Conservation (phyloP, 768 basidiomycete species). For the Naematelia encephala region DNA sequence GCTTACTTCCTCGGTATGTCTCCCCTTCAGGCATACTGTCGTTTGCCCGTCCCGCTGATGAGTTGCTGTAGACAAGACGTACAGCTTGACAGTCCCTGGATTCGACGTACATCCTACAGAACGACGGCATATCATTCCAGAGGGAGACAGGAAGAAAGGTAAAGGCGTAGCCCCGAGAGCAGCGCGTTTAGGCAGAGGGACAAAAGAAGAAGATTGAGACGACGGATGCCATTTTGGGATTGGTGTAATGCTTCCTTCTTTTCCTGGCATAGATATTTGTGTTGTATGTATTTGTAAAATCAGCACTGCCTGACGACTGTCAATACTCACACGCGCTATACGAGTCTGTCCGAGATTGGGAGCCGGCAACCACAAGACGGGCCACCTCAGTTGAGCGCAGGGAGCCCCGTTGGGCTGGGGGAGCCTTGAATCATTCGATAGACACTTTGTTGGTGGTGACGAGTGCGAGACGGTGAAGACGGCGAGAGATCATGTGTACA, state of each 20-base stretch:
- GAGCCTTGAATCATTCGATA: too few species aligned
- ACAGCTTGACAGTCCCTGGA: neutral
- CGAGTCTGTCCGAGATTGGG: too few species aligned
- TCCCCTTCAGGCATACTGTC: neutral
- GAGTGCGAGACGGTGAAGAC: too few species aligned
- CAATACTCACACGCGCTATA: too few species aligned
- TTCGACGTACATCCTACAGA: slow-evolving; percentile 6
- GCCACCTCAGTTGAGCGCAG: too few species aligned
- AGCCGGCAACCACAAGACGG: too few species aligned
- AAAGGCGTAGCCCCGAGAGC: neutral
- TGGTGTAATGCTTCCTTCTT: neutral
- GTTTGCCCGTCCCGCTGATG: neutral
- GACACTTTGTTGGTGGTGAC: too few species aligned
- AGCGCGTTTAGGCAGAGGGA: neutral
- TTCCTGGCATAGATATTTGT: neutral
- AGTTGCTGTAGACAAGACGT: slow-evolving; percentile 1
- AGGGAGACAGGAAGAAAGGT: slow-evolving; percentile 6
- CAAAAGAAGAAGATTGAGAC: neutral
- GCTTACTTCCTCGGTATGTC: slow-evolving; percentile 36
- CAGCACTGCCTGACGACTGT: too few species aligned
- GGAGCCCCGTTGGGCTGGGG: too few species aligned
- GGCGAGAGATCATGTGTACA: too few species aligned
- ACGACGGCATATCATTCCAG: slow-evolving; percentile 1
- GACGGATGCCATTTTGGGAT: neutral
- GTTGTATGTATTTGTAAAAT: neutral